Percentiles rank a stretch among this genome's conserved stretches.
These are phyloP conservation scores for Colletotrichum magnum DNA, from an alignment of 2,329 filamentous ascomycete genomes.

Conservation along the genomic window DNA sequence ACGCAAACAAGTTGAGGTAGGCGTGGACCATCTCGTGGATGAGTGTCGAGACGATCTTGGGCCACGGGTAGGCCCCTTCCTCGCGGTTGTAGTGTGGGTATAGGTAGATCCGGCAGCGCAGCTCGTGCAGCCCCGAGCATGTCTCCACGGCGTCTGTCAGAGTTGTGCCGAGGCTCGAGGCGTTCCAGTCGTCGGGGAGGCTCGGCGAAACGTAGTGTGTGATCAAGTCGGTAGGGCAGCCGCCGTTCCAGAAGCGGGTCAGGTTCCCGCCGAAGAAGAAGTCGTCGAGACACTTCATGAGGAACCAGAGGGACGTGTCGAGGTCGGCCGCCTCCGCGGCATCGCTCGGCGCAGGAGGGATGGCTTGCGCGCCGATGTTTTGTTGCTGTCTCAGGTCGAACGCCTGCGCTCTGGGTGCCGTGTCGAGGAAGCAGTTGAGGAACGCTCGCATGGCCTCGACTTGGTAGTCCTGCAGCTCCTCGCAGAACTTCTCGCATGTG, in stretches of 20 bases:
- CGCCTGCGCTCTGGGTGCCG: too few species aligned
- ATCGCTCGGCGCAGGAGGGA: not conserved
- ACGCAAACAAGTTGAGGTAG: constrained; percentile 22
- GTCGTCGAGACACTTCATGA: constrained; percentile 21
- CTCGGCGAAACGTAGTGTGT: not conserved
- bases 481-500: too few species aligned
- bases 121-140: not conserved
- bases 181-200: not conserved
- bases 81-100: not conserved
- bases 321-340: not conserved
- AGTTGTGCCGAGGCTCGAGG: too few species aligned
- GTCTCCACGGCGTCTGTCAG: too few species aligned
- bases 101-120: too few species aligned
- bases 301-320: not conserved
- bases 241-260: not conserved
- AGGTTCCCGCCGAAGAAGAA: constrained; percentile 31
- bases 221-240: not conserved
- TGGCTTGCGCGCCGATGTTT: too few species aligned
- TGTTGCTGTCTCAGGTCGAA: too few species aligned
- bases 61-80: not conserved
- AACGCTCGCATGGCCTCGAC: too few species aligned
- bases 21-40: constrained; percentile 40
- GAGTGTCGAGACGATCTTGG: constrained; percentile 8
- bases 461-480: too few species aligned
- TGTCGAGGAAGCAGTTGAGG: too few species aligned